Conservation (phyloP, 2,329 filamentous ascomycete genomes). For the Annulohypoxylon truncatum region DNA sequence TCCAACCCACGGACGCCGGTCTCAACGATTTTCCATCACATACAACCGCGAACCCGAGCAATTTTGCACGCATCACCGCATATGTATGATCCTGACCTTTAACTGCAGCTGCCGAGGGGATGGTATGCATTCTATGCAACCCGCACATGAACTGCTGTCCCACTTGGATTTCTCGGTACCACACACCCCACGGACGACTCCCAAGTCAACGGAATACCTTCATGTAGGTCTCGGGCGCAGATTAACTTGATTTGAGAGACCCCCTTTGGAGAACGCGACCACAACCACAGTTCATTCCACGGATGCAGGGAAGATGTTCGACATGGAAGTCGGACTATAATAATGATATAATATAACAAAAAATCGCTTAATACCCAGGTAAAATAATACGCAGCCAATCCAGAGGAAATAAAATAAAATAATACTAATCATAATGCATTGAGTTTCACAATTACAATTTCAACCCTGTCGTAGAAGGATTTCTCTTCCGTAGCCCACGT, state of each 20-base stretch:
- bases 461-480: slow-evolving; percentile 26
- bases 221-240: slow-evolving; percentile 39
- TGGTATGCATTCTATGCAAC: slow-evolving; percentile 31
- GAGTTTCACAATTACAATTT: slow-evolving; percentile 4
- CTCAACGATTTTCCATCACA: slow-evolving; percentile 20
- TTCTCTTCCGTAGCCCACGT: slow-evolving; percentile 36
- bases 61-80: slow-evolving; percentile 23
- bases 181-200: slow-evolving; percentile 35
- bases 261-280: slow-evolving; percentile 13
- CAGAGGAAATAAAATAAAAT: slow-evolving; percentile 2
- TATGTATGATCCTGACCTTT: slow-evolving; percentile 17
- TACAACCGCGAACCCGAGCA: slow-evolving; percentile 5
- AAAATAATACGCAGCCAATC: slow-evolving; percentile 16
- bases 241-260: slow-evolving; percentile 11
- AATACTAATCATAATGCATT: slow-evolving; percentile 4
- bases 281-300: not conserved
- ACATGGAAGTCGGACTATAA: not conserved
- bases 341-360: not conserved
- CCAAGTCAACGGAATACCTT: slow-evolving; percentile 33
- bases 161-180: slow-evolving; percentile 11
- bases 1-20: slow-evolving; percentile 7
- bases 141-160: slow-evolving; percentile 31
- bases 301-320: slow-evolving; percentile 5
- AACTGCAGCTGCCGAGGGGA: slow-evolving; percentile 32
- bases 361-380: not conserved